A percentile compares a stretch with the other conserved stretches of the same genome.
phyloP scores from a whole-genome alignment of 176 grass and related monocot genomes.

The Raddia guianensis region DNA sequence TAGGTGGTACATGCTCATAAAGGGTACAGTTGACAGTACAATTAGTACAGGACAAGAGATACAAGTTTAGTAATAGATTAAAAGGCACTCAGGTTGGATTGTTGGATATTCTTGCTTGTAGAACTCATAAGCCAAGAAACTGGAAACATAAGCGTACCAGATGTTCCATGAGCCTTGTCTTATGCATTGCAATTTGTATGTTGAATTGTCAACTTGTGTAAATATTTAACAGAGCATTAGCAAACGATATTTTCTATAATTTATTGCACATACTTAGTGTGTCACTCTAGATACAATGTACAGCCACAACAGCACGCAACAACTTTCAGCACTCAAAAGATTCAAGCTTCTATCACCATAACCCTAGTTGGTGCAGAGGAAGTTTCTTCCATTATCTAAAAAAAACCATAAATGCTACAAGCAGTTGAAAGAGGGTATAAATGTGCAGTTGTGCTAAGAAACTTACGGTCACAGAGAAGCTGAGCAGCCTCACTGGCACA shows the following conservation, averaged over 20 bases:
- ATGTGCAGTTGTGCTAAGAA: slow-evolving; percentile 27
- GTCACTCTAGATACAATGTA: slow-evolving; percentile 15
- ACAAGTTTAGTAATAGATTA: slow-evolving; percentile 15
- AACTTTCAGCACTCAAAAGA: slow-evolving; percentile 8
- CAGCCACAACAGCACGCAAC: neutral
- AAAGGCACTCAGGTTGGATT: neutral
- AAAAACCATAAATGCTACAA: slow-evolving; percentile 7
- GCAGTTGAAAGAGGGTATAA: neutral
- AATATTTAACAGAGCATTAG: slow-evolving; percentile 5
- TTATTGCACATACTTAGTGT: slow-evolving; percentile 1
- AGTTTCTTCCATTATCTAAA: too few relatives aligned
- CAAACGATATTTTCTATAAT: neutral
- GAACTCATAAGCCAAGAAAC: neutral
- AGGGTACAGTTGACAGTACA: slow-evolving; percentile 5
- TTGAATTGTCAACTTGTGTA: neutral
- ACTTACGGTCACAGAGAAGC: slow-evolving; percentile 63
- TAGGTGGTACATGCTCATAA: slow-evolving; percentile 1
- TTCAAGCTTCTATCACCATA: neutral
- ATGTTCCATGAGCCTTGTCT: slow-evolving; percentile 25
- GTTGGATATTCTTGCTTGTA: slow-evolving; percentile 8
- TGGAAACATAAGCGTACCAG: neutral
- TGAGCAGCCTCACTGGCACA: slow-evolving; percentile 65
- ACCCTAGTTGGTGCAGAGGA: too few relatives aligned
- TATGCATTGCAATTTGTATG: slow-evolving; percentile 1
- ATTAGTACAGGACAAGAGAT: slow-evolving; percentile 34